A percentile compares a stretch with the other conserved stretches of the same genome.
phyloP scores from a whole-genome alignment of 495 filamentous ascomycete genomes.

The Terfezia claveryi region DNA sequence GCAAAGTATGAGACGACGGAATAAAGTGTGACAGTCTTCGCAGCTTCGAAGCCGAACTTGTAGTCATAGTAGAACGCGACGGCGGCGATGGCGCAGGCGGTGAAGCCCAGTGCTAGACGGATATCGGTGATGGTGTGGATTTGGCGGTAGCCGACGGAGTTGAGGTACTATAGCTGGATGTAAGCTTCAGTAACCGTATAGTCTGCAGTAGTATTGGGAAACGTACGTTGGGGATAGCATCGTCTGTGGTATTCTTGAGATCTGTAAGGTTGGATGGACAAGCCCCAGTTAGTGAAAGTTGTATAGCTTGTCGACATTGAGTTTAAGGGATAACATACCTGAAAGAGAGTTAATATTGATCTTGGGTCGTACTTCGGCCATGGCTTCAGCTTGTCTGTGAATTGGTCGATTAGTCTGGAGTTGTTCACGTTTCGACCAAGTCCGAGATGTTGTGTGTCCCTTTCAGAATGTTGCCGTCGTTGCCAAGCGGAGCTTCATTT shows the following conservation, averaged over 20 bases:
- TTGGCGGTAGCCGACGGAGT: constrained; percentile 57
- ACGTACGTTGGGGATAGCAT: constrained; percentile 37
- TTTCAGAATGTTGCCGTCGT: too few relatives aligned
- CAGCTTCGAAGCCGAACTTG: constrained; percentile 65
- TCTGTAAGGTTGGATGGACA: constrained; percentile 28
- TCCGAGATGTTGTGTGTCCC: too few relatives aligned
- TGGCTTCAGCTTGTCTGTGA: too few relatives aligned
- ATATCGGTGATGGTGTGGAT: constrained; percentile 61
- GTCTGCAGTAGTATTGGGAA: not conserved
- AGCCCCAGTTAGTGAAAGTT: too few relatives aligned
- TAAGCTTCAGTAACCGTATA: not conserved
- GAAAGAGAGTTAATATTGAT: constrained; percentile 12
- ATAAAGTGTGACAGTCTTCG: constrained; percentile 48
- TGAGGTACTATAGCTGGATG: constrained; percentile 44
- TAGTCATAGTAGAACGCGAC: constrained; percentile 80
- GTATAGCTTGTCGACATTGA: too few relatives aligned
- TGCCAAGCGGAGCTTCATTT: too few relatives aligned
- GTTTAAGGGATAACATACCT: constrained; percentile 1
- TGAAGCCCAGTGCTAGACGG: constrained; percentile 62
- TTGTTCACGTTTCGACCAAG: too few relatives aligned
- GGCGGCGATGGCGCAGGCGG: constrained; percentile 54
- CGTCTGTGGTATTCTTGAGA: constrained; percentile 90
- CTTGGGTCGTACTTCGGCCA: too few relatives aligned
- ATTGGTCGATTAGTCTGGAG: too few relatives aligned
- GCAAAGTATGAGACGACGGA: constrained; percentile 62